Evolutionary conservation across 495 filamentous ascomycete species (phyloP).

Genomic region (Xylaria flabelliformis): DNA sequence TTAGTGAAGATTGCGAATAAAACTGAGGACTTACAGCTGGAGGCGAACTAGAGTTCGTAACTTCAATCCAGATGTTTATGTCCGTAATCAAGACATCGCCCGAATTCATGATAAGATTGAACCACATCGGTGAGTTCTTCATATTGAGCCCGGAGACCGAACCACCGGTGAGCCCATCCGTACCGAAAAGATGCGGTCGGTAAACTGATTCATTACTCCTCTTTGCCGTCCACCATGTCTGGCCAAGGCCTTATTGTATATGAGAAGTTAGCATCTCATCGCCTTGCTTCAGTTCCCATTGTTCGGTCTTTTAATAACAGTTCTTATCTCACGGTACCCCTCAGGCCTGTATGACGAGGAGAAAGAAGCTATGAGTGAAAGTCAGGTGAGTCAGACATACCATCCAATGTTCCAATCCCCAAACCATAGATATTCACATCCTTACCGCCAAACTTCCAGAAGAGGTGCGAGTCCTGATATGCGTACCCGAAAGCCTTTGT

Average conservation of each 20-base stretch:
- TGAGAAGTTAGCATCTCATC: neutral
- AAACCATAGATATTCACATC: conserved; percentile 73
- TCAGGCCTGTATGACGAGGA: neutral
- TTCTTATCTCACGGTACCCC: neutral
- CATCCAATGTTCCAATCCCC: conserved; percentile 52
- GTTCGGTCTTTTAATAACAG: no score
- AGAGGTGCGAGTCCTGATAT: conserved; percentile 71
- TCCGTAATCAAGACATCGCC: conserved; percentile 67
- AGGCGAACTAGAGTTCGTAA: conserved; percentile 28
- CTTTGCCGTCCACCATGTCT: conserved; percentile 71
- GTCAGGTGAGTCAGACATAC: neutral
- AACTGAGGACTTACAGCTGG: conserved; percentile 41
- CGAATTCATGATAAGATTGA: conserved; percentile 68
- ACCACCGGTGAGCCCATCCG: conserved; percentile 64
- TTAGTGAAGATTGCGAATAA: neutral
- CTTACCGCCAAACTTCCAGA: conserved; percentile 72
- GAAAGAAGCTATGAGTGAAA: neutral
- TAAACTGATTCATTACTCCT: conserved; percentile 60
- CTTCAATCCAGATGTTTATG: conserved; percentile 65
- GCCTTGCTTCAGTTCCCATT: neutral
- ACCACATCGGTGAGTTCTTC: conserved; percentile 67
- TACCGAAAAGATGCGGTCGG: conserved; percentile 65
- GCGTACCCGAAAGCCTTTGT: conserved; percentile 62
- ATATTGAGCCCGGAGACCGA: conserved; percentile 64
- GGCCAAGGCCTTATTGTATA: conserved; percentile 44